Conservation (phyloP, 352 stramenopile species). For the Globisporangium irregulare region DNA sequence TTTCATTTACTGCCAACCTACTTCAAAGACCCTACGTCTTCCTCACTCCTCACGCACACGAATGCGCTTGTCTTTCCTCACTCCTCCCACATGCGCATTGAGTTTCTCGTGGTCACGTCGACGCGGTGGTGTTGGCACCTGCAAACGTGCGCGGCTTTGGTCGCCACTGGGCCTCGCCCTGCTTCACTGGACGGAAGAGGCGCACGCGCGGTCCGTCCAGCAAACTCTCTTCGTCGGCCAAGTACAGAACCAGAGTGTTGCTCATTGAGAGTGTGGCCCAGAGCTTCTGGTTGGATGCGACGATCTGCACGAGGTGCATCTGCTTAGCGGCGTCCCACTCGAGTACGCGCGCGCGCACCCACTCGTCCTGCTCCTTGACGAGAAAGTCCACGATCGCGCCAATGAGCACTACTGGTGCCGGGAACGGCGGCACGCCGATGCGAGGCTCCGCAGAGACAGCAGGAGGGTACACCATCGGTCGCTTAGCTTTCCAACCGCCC, state of each 20-base stretch:
- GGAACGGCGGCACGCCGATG: constrained; percentile 56
- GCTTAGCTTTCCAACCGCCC: constrained; percentile 39
- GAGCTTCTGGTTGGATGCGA: constrained; percentile 54
- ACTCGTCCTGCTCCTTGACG: constrained; percentile 60
- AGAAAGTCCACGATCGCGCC: constrained; percentile 79
- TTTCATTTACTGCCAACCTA: too few relatives aligned
- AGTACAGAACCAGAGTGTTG: constrained; percentile 72
- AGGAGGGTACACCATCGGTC: constrained; percentile 49
- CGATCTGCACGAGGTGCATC: constrained; percentile 68
- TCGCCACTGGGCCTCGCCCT: constrained; percentile 63
- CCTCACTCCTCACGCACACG: too few relatives aligned
- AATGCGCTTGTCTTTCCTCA: neutral
- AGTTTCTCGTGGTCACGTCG: neutral
- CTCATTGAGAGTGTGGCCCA: constrained; percentile 47
- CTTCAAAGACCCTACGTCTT: too few relatives aligned
- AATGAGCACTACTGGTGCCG: constrained; percentile 36
- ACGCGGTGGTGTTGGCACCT: neutral
- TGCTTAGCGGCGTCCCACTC: constrained; percentile 62
- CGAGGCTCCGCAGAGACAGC: constrained; percentile 15
- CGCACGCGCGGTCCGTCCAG: constrained; percentile 58
- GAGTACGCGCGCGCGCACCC: constrained; percentile 65
- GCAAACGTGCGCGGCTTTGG: constrained; percentile 71
- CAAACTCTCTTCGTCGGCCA: constrained; percentile 50
- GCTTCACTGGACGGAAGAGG: constrained; percentile 53
- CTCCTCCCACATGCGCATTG: neutral